Evolutionary conservation across 139 green algal genomes (phyloP), one percentile per base, ranked within the genome.

Genomic region (Tetraselmis chui): DNA sequence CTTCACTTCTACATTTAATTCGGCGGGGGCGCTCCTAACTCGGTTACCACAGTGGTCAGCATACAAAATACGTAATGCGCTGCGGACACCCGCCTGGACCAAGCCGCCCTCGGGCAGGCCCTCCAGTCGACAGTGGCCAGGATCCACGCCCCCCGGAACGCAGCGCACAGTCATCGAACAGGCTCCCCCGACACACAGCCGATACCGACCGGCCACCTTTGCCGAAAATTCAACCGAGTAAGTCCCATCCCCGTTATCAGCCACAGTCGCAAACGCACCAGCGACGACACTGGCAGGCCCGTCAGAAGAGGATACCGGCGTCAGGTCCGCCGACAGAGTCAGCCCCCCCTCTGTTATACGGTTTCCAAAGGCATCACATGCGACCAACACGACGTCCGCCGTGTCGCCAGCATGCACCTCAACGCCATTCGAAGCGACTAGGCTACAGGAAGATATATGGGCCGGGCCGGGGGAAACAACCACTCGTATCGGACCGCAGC

Each of bases 291-390:
- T 59, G 1, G 2, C 1, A 23, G 58, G 2, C 11, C 29, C 58
- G 27, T 27, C 78, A 1, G 59, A 1, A 22, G 2, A 59, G 59
- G 1, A 1, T 1, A 59, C 1, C 30, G 31, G 26, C 18, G 26
- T 28, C 29, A 83, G 59, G 25, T 78, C 1, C 23, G 79, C 83
- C 30, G 59, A n/a, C 1, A 85, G 29, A 1, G 2, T 11, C 0
- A 59, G 59, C 30, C 77, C 82, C 22, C 82, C 77, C 1, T 59
- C n/a, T 26, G 45, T 26, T 28, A 80, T 2, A 1, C 23, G 1
- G 74, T 86, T 86, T 31, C 75, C 78, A 77, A 81, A 83, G 27
- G 25, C 30, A n/a, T 86, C 83, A 26, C 22, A 23, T 0, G 28
- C 77, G 1, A 31, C 31, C 2, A 86, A 22, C 11, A 18, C 45